phyloP scores from a whole-genome alignment of 768 basidiomycete species.

The Leccinum subtestaceum region DNA sequence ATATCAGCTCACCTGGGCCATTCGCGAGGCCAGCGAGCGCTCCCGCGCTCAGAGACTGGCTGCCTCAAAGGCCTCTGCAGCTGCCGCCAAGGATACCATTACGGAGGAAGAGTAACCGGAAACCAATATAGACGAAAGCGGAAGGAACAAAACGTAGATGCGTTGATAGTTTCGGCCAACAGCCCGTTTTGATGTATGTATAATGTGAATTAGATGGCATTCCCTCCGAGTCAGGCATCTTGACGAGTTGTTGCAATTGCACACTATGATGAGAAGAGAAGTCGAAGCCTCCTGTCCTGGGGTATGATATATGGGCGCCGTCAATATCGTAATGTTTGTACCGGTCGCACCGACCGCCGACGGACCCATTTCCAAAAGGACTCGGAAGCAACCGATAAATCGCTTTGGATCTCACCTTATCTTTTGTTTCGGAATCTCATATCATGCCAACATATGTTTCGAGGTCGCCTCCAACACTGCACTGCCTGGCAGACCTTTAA shows the following conservation, averaged over 20 bases:
- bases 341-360: conserved; percentile 17
- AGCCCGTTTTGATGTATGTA: neutral
- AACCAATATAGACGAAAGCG: neutral
- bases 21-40: conserved; percentile 74
- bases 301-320: conserved; percentile 5
- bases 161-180: conserved; percentile 2
- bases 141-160: neutral
- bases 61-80: conserved; percentile 31
- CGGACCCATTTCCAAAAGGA: conserved; percentile 30
- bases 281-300: conserved; percentile 42
- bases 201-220: neutral
- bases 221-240: neutral
- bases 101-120: conserved; percentile 25
- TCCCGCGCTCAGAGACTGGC: conserved; percentile 49
- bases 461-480: conserved; percentile 34
- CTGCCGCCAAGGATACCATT: conserved; percentile 26
- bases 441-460: conserved; percentile 34
- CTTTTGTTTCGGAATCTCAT: conserved; percentile 53
- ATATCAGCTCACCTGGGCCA: conserved; percentile 93
- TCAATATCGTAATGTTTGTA: neutral
- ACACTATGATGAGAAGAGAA: conserved; percentile 24
- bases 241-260: neutral
- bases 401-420: conserved; percentile 47
- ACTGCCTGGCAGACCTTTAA: conserved; percentile 30
- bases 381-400: conserved; percentile 41